phyloP scores from a whole-genome alignment of 768 basidiomycete genomes.

The Tulasnella sp. region DNA sequence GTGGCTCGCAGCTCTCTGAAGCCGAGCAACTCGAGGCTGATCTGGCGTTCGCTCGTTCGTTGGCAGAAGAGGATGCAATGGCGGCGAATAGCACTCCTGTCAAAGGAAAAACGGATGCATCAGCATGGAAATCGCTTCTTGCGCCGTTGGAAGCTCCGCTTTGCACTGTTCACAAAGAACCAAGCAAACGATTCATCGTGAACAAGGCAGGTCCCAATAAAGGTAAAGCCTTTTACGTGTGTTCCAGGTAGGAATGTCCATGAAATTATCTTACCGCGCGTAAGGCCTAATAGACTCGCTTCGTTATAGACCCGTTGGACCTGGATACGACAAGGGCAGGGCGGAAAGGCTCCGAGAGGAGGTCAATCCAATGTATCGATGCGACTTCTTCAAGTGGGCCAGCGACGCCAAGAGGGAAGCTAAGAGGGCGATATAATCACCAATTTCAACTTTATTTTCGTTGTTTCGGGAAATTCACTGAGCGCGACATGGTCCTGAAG shows the following conservation, averaged over 20 bases:
- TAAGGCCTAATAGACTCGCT: not conserved
- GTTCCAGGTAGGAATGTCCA: slow-evolving; percentile 50
- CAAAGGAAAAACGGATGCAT: slow-evolving; percentile 24
- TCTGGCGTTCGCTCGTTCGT: slow-evolving; percentile 39
- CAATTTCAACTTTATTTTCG: too few species aligned
- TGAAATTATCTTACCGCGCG: not conserved
- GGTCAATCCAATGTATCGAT: slow-evolving; percentile 63
- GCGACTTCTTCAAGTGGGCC: slow-evolving; percentile 81
- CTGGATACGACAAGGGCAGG: slow-evolving; percentile 76
- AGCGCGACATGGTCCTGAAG: too few species aligned
- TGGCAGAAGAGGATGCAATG: slow-evolving; percentile 24
- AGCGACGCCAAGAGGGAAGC: slow-evolving; percentile 38
- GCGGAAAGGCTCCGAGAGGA: slow-evolving; percentile 59
- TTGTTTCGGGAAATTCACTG: too few species aligned
- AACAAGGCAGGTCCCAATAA: slow-evolving; percentile 81
- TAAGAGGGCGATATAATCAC: not conserved
- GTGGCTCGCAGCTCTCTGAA: slow-evolving; percentile 16
- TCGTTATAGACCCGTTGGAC: slow-evolving; percentile 62
- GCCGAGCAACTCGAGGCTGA: slow-evolving; percentile 38
- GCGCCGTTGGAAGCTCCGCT: slow-evolving; percentile 54
- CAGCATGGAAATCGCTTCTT: slow-evolving; percentile 57
- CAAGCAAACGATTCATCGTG: slow-evolving; percentile 64
- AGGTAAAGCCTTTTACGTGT: slow-evolving; percentile 73
- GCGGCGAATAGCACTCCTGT: slow-evolving; percentile 20
- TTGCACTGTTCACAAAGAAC: slow-evolving; percentile 66